Percentiles rank a stretch among this genome's conserved stretches.
These are phyloP conservation scores for Cutaneotrichosporon sp. DNA, from an alignment of 1,284 basidiomycete species.

Conservation along the genomic window DNA sequence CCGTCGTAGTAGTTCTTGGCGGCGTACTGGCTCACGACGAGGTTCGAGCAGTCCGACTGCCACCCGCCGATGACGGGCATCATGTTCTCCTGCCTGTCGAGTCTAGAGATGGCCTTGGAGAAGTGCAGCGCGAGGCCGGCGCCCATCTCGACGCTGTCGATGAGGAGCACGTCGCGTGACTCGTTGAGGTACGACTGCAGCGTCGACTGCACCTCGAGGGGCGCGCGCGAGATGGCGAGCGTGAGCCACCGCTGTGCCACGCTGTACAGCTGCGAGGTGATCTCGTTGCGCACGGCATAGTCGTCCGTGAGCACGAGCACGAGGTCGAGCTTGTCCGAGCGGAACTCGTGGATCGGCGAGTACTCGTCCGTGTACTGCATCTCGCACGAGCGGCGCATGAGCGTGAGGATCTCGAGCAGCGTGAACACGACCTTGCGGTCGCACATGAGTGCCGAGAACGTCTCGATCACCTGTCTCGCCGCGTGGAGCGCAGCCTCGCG, in stretches of 20 bases:
- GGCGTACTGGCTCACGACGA: conserved; percentile 74
- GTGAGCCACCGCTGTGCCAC: conserved; percentile 82
- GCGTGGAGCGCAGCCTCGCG: conserved; percentile 80
- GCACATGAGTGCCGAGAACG: conserved; percentile 93
- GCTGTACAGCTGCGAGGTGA: conserved; percentile 71
- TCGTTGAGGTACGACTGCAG: conserved; percentile 82
- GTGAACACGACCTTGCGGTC: conserved; percentile 82
- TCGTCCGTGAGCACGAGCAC: conserved; percentile 82
- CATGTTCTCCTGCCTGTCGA: conserved; percentile 68
- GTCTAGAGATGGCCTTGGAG: conserved; percentile 74
- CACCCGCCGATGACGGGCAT: conserved; percentile 54
- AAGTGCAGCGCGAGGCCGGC: conserved; percentile 84
- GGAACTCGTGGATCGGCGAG: conserved; percentile 81
- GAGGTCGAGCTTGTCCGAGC: conserved; percentile 73
- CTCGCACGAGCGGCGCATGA: conserved; percentile 84
- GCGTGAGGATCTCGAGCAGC: conserved; percentile 87
- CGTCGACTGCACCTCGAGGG: conserved; percentile 88
- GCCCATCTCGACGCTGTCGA: conserved; percentile 80
- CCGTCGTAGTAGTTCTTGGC: conserved; percentile 84
- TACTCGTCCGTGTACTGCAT: conserved; percentile 94
- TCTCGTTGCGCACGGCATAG: conserved; percentile 81
- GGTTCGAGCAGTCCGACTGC: conserved; percentile 71
- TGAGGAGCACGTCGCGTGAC: conserved; percentile 65
- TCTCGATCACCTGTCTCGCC: conserved; percentile 81
- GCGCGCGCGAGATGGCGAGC: conserved; percentile 79